These are phyloP conservation scores for Calocybe gangraenosa DNA, from an alignment of 768 basidiomycete species.

Conservation along the genomic window DNA sequence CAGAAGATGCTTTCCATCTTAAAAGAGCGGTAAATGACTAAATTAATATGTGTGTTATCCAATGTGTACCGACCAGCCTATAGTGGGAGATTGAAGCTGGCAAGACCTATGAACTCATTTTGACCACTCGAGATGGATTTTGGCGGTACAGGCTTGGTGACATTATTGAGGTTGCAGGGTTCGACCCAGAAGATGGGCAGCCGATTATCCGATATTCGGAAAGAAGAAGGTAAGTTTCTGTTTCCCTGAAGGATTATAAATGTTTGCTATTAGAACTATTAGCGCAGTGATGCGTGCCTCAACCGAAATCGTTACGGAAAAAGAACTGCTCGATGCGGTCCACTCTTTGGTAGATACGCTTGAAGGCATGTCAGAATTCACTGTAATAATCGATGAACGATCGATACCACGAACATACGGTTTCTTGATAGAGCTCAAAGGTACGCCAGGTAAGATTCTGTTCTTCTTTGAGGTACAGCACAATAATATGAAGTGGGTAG, in stretches of 20 bases:
- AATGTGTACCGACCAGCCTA: no score
- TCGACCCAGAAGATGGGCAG: conserved; percentile 5
- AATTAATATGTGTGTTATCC: no score
- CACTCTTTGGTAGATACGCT: conserved; percentile 4
- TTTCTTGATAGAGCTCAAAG: conserved; percentile 11
- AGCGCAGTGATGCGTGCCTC: conserved; percentile 12
- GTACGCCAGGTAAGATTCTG: conserved; percentile 1
- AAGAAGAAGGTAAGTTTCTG: conserved; percentile 4
- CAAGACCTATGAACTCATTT: conserved; percentile 7
- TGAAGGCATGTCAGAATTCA: conserved; percentile 12
- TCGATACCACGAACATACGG: conserved; percentile 6
- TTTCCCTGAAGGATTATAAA: background rate
- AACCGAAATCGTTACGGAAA: conserved; percentile 13
- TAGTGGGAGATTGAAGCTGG: conserved; percentile 9
- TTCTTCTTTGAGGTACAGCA: background rate
- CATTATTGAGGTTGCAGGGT: conserved; percentile 8
- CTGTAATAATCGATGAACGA: conserved; percentile 12
- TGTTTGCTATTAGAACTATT: background rate
- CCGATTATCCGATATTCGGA: conserved; percentile 6
- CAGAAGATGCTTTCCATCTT: conserved; percentile 1
- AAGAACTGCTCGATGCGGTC: conserved; percentile 5
- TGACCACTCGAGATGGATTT: conserved; percentile 10
- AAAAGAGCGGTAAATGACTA: background rate
- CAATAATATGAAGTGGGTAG: background rate
- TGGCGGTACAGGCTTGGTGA: conserved; percentile 12